Evolutionary conservation across 2,329 filamentous ascomycete genomes (phyloP).

Genomic region (Coleophoma crateriformis): DNA sequence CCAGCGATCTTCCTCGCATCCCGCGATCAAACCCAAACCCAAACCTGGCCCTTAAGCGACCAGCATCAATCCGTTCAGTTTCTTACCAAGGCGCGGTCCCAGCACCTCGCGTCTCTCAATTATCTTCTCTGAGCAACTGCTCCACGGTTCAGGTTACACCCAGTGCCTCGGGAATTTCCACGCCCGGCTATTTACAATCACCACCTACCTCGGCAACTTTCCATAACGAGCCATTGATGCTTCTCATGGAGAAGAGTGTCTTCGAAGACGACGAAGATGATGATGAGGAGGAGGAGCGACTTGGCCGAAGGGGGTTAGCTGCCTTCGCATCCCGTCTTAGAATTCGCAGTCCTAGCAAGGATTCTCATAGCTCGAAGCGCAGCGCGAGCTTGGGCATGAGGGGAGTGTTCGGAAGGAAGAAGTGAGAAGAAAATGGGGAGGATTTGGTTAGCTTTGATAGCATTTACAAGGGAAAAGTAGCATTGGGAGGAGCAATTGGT

Average conservation of each 20-base stretch:
- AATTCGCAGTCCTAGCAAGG: background rate
- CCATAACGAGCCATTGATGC: background rate
- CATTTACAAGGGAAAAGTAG: too few relatives aligned
- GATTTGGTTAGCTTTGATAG: too few relatives aligned
- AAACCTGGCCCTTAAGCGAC: background rate
- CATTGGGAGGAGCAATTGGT: too few relatives aligned
- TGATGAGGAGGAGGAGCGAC: background rate
- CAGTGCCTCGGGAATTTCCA: background rate
- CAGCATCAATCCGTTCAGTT: background rate
- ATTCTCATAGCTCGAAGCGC: background rate
- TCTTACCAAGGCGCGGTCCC: background rate
- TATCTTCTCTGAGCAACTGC: background rate
- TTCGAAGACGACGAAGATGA: background rate
- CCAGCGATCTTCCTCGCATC: background rate
- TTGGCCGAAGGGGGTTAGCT: background rate
- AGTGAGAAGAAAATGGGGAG: background rate
- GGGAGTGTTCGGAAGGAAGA: background rate
- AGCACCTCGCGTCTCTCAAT: background rate
- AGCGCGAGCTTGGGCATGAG: background rate
- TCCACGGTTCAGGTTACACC: background rate
- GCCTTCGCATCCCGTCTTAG: background rate
- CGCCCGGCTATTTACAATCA: background rate
- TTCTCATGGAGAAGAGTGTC: slow-evolving; percentile 1
- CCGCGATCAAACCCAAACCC: background rate
- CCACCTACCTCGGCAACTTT: background rate